Conservation (phyloP, 2,329 filamentous ascomycete species). For the Dichotomopilus funicola region DNA sequence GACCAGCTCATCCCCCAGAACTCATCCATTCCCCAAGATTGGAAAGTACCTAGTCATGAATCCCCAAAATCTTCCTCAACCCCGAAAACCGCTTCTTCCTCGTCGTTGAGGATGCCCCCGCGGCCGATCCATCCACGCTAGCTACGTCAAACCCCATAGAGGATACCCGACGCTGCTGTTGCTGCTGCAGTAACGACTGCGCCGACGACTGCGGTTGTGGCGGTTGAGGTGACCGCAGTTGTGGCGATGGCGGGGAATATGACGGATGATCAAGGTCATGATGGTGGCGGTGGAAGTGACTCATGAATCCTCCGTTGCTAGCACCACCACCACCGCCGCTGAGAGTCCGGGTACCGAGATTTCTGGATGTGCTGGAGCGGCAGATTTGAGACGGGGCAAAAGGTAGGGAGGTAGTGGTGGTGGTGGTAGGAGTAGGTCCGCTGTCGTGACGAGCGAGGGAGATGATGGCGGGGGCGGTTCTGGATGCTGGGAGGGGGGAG, state of each 20-base stretch:
- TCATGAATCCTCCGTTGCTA: constrained; percentile 1
- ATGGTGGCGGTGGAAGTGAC: constrained; percentile 22
- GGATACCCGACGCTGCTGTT: not conserved
- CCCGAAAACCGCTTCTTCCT: constrained; percentile 63
- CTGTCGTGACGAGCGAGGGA: no score
- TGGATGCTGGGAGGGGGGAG: no score
- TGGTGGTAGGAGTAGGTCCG: no score
- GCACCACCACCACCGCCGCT: constrained; percentile 17
- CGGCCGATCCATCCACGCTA: constrained; percentile 5
- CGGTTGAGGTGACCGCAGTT: no score
- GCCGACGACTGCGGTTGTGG: no score
- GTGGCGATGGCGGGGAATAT: no score
- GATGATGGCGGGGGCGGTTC: no score
- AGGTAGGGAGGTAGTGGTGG: no score
- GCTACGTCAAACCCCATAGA: not conserved
- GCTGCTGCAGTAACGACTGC: no score
- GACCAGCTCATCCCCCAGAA: not conserved
- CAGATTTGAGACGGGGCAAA: not conserved
- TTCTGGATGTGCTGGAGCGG: constrained; percentile 17
- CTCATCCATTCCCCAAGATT: not conserved
- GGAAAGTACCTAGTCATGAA: constrained; percentile 31
- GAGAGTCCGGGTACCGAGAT: constrained; percentile 22
- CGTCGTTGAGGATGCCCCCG: constrained; percentile 18
- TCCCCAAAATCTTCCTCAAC: constrained; percentile 58
- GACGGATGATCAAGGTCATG: no score